These are phyloP conservation scores for Buxus sempervirens DNA, from an alignment of 164 flowering plant genomes.

Conservation along the genomic window DNA sequence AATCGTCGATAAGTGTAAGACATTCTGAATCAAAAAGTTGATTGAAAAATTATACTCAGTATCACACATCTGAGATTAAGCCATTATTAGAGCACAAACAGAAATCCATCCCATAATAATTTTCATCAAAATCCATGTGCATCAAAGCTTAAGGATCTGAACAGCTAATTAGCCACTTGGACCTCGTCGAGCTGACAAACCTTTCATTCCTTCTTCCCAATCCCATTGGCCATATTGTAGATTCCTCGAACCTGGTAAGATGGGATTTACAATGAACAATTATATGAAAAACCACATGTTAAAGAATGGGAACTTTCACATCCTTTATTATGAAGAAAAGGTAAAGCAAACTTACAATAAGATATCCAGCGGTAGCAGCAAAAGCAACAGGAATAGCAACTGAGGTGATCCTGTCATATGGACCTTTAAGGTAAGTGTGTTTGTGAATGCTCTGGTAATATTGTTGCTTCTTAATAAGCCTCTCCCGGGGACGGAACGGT, in stretches of 20 bases:
- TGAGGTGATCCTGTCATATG: slow-evolving; percentile 63
- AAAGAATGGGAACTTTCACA: not conserved
- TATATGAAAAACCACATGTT: not conserved
- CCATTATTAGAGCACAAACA: not conserved
- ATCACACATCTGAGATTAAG: not conserved
- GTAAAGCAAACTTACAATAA: slow-evolving; percentile 46
- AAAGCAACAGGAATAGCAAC: slow-evolving; percentile 70
- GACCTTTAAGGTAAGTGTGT: slow-evolving; percentile 64
- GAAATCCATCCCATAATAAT: too few species aligned
- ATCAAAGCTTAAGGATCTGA: not conserved
- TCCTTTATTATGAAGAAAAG: not conserved
- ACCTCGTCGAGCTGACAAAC: not conserved
- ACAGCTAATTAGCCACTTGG: not conserved
- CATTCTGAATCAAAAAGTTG: too few species aligned
- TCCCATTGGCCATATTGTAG: slow-evolving; percentile 81
- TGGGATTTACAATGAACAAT: not conserved
- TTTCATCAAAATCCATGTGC: not conserved
- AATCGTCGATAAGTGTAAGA: too few species aligned
- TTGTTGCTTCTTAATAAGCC: slow-evolving; percentile 58
- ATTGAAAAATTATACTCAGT: too few species aligned
- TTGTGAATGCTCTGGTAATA: slow-evolving; percentile 56
- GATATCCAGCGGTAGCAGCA: slow-evolving; percentile 35
- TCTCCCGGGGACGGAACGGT: slow-evolving; percentile 63
- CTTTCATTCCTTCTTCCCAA: slow-evolving; percentile 72
- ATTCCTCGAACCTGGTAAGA: slow-evolving; percentile 62